Evolutionary conservation across 1,284 basidiomycete species (phyloP).

Genomic region (Hemileia vastatrix): DNA sequence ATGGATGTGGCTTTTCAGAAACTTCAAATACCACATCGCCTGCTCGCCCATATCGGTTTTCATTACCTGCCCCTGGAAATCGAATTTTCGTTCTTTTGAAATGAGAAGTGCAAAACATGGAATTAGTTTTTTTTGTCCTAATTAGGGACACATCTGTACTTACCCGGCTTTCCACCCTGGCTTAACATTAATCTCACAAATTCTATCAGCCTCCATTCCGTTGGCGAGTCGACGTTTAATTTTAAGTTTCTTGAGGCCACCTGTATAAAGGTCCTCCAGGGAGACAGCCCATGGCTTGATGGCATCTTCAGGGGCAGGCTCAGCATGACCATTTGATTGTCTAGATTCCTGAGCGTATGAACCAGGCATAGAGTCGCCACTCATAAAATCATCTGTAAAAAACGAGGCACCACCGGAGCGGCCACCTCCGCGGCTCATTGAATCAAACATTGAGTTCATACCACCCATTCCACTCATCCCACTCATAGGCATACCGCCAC

Average conservation of each 20-base stretch:
- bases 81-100: slow-evolving; percentile 70
- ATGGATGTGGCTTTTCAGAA: slow-evolving; percentile 74
- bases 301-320: slow-evolving; percentile 54
- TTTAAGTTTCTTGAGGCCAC: slow-evolving; percentile 79
- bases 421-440: slow-evolving; percentile 44
- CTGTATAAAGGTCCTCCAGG: slow-evolving; percentile 81
- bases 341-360: slow-evolving; percentile 25
- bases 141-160: slow-evolving; percentile 44
- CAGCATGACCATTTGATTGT: slow-evolving; percentile 36
- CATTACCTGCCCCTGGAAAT: slow-evolving; percentile 77
- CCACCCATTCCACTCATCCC: slow-evolving; percentile 49
- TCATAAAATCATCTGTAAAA: slow-evolving; percentile 49
- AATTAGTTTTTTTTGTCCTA: no score
- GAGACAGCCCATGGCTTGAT: slow-evolving; percentile 74
- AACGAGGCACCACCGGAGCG: slow-evolving; percentile 38
- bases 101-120: not conserved
- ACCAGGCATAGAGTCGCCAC: slow-evolving; percentile 40
- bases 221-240: slow-evolving; percentile 63
- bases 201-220: slow-evolving; percentile 75
- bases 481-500: slow-evolving; percentile 27
- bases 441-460: slow-evolving; percentile 46
- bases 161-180: slow-evolving; percentile 52
- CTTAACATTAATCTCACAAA: slow-evolving; percentile 75
- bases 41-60: slow-evolving; percentile 58
- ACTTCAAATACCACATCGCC: slow-evolving; percentile 71